Percentiles rank a stretch among this genome's conserved stretches.
Conservation (phyloP, 805 yeast species). For the Blastobotrys americana region DNA sequence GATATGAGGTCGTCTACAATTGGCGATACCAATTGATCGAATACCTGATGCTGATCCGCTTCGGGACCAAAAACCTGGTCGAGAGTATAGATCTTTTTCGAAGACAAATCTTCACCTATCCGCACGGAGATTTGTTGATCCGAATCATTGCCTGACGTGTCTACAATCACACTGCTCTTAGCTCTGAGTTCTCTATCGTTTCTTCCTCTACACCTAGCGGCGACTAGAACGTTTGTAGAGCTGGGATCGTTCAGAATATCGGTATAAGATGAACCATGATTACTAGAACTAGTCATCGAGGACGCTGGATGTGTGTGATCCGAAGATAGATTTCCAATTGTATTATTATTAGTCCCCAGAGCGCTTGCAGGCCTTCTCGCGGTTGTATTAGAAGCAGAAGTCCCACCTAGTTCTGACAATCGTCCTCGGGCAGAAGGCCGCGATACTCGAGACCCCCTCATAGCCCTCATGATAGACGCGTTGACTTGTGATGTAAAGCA, state of each 20-base stretch:
- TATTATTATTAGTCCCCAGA: background rate
- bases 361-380: background rate
- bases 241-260: background rate
- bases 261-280: no score
- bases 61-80: slow-evolving; percentile 81
- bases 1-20: slow-evolving; percentile 58
- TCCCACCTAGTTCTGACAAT: background rate
- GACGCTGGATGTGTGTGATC: no score
- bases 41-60: slow-evolving; percentile 63
- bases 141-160: slow-evolving; percentile 38
- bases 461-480: no score
- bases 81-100: slow-evolving; percentile 53
- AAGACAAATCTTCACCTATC: slow-evolving; percentile 27
- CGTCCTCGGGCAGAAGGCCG: background rate
- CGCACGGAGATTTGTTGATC: slow-evolving; percentile 45
- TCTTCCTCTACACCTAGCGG: slow-evolving; percentile 57
- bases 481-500: no score
- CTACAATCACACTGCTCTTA: slow-evolving; percentile 54
- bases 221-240: slow-evolving; percentile 46
- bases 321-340: no score
- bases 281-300: background rate
- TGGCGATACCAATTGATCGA: slow-evolving; percentile 59
- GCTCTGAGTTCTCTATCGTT: slow-evolving; percentile 50
- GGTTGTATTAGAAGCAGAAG: background rate
- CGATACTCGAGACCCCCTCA: background rate